Evolutionary conservation across 2,329 filamentous ascomycete species (phyloP).

Genomic region (Diaporthe sp.): DNA sequence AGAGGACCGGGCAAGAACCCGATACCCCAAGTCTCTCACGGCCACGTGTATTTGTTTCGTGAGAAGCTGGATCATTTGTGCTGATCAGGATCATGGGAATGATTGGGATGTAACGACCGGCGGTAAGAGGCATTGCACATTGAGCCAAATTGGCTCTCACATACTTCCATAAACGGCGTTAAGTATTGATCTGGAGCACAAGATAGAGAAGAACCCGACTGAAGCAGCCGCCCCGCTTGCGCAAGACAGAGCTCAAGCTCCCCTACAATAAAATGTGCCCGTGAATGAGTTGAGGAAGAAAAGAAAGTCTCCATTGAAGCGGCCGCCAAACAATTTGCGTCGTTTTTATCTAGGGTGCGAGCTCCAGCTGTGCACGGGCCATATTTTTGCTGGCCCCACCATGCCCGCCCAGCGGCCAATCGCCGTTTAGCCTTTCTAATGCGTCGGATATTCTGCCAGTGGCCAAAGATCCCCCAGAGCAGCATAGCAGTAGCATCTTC

Average conservation of each 20-base stretch:
- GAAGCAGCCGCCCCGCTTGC: constrained; percentile 52
- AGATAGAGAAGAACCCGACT: constrained; percentile 79
- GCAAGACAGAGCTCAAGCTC: constrained; percentile 64
- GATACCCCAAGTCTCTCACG: too few relatives aligned
- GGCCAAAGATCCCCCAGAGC: constrained; percentile 27
- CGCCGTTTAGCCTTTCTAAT: constrained; percentile 28
- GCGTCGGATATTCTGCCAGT: constrained; percentile 29
- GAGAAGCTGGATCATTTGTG: background rate
- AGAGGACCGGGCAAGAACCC: background rate
- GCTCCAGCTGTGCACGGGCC: constrained; percentile 25
- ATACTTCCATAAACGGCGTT: constrained; percentile 79
- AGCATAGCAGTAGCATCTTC: constrained; percentile 41
- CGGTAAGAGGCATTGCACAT: constrained; percentile 78
- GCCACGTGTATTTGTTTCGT: background rate
- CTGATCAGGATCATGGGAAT: constrained; percentile 9
- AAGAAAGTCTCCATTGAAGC: constrained; percentile 40
- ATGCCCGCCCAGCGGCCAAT: constrained; percentile 11
- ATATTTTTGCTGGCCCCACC: background rate
- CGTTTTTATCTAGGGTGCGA: constrained; percentile 32
- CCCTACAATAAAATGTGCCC: constrained; percentile 79
- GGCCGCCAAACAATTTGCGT: constrained; percentile 37
- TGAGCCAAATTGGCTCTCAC: constrained; percentile 66
- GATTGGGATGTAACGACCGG: constrained; percentile 72
- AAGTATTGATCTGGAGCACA: constrained; percentile 70
- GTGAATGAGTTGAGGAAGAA: constrained; percentile 69